Base-by-base conservation (phyloP, 2,329 filamentous ascomycete genomes). In the Biscogniauxia sp. region DNA sequence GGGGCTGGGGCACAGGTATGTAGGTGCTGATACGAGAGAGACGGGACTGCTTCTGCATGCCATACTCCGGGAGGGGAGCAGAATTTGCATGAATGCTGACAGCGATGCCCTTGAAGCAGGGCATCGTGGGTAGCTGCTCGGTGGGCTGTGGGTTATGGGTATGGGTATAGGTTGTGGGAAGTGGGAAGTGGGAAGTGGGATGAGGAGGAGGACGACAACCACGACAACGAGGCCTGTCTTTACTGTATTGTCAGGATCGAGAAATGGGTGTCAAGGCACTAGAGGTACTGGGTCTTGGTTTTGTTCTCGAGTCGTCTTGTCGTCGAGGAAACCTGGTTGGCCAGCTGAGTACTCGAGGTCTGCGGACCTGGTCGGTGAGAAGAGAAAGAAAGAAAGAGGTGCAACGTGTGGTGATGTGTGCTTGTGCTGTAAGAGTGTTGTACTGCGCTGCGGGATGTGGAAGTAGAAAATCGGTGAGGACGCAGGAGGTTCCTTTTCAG, bases 71-170 rank as follows among this genome's bases (percentile, higher is more conserved):
- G 67, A 99, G 87, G 67, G 95, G 93, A 69, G 92, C 81, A 64
- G 84, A 84, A 74, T 88, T 88, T 61, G 87, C 85, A 80, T 99
- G 95, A 76, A 98, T 96, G 84, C 92, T 96, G 75, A 98, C 94
- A 72, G 95, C 94, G 79, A 99, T 93, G 79, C 95, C 95, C 83
- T 98, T 96, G 82, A 98, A 99, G 87, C 93, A 98, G 81, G 95
- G 95, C 95, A 87, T 87, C 74, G 74, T 84, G 73, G 55, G 57
- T 20, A 45, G 72, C 23, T 20, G 49, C 57, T 53, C 19, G 56
- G 60, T n/a, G 55, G 41, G 51, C 45, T 41, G 55, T 53, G 50
- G 7, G 11, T 51, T 41, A 54, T 53, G 50, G 7, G 11, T n/a
- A n/a, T n/a, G n/a, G n/a, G n/a, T n/a, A n/a, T n/a, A 56, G 41